Evolutionary conservation across 106 monocot genomes (phyloP).

Genomic region (Apostasia shenzhenica): DNA sequence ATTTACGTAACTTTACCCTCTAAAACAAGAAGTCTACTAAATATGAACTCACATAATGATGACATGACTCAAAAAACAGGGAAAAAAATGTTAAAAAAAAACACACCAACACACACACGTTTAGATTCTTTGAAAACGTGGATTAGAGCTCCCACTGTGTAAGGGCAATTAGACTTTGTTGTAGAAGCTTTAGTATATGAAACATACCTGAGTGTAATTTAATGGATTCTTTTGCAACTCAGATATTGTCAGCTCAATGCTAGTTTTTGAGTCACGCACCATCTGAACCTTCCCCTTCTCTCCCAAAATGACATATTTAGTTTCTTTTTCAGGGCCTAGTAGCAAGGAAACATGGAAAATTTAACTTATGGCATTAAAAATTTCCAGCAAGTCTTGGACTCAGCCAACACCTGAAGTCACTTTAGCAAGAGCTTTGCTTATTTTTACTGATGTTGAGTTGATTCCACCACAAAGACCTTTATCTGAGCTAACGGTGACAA

Average conservation of each 20-base stretch:
- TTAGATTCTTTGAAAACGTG: background rate
- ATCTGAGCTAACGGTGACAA: conserved; percentile 74
- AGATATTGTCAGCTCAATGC: conserved; percentile 47
- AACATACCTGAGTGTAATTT: conserved; percentile 80
- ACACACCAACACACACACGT: background rate
- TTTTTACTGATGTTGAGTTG: conserved; percentile 91
- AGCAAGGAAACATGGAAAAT: conserved; percentile 10
- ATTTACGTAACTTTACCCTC: no score
- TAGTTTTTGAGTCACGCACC: conserved; percentile 69
- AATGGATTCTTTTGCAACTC: conserved; percentile 90
- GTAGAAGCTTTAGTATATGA: no score
- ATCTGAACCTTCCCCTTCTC: conserved; percentile 95
- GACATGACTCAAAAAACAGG: no score
- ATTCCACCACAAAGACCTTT: conserved; percentile 99
- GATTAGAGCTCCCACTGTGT: background rate
- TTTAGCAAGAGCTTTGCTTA: conserved; percentile 79
- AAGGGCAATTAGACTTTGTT: background rate
- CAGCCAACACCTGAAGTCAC: conserved; percentile 61
- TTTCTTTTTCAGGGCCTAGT: conserved; percentile 81
- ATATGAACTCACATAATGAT: no score
- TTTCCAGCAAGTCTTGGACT: background rate
- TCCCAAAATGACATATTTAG: conserved; percentile 80
- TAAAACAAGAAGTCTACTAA: no score
- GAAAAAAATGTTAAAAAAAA: no score
- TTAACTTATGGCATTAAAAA: background rate